Evolutionary conservation across 176 grass and related monocot species (phyloP).

Genomic region (Carex scoparia): DNA sequence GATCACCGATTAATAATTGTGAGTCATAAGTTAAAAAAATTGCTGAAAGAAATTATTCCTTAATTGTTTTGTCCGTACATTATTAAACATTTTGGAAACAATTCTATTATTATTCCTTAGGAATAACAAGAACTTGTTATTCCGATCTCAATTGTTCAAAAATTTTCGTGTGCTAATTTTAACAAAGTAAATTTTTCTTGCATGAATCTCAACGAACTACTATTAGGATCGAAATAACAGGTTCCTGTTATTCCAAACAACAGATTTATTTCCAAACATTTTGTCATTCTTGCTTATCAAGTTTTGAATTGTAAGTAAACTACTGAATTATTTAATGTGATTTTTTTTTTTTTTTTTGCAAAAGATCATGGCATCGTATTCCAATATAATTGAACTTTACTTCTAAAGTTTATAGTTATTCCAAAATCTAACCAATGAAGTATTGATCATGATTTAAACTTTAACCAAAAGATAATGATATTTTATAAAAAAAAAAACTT

Average conservation of each 20-base stretch:
- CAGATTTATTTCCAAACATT: neutral
- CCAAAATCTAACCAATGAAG: neutral
- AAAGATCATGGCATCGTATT: neutral
- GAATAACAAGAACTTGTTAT: no score
- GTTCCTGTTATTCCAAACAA: no score
- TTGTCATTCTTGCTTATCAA: neutral
- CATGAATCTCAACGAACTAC: no score
- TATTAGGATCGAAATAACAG: no score
- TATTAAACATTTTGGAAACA: no score
- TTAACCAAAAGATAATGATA: conserved; percentile 21
- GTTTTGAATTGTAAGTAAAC: neutral
- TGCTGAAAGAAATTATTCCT: neutral
- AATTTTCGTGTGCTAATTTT: no score
- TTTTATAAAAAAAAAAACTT: neutral
- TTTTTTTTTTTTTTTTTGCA: neutral
- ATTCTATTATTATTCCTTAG: no score
- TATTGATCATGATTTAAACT: neutral
- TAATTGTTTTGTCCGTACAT: neutral
- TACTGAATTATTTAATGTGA: neutral
- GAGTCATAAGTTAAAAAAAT: no score
- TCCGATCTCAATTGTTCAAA: no score
- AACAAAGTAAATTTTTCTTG: no score
- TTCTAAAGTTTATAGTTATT: neutral
- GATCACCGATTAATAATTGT: neutral
- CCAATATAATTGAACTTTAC: neutral